Evolutionary conservation across 495 filamentous ascomycete genomes (phyloP), one percentile per base, ranked within the genome.

Genomic region (Neurospora pannonica): DNA sequence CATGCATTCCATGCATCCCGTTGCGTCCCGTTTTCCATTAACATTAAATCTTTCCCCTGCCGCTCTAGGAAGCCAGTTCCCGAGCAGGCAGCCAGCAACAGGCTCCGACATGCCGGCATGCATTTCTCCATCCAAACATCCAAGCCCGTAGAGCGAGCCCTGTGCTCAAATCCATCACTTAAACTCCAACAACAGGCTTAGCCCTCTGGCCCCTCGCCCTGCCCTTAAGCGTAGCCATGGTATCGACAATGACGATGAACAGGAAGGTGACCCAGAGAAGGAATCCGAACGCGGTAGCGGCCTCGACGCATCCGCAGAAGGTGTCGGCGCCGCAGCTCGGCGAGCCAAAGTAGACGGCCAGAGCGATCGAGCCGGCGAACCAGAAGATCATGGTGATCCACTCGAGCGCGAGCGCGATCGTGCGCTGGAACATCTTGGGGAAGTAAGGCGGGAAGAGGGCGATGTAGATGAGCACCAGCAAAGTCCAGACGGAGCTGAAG

Each of bases 371-470:
- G 36, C 93, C 93, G 0, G 90, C 90, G 79, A 97, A 94, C 94
- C 94, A 97, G 85, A 95, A 94, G 43, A 95, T 86, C 85, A 89
- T 90, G n/a, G 93, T 94, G 15, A 95, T 69, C 62, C 83, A 82
- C 75, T 95, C 92, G 38, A 92, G 83, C n/a, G 77, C 89, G 10
- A 92, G 85, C 5, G 94, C 87, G 43, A 82, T 87, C 37, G 88
- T 85, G n/a, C 84, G 87, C 82, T 92, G 89, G 73, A 87, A 86
- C 17, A 89, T 75, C 62, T 80, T 82, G 1, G 89, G 85, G 77
- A 89, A 85, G 79, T 88, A 89, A 37, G 86, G 81, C 1, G 92
- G 92, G 7, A 88, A 85, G 17, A 94, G 70, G 74, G 86, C 83
- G 72, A 96, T 86, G 82, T 93, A 94, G 39, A 85, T 81, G 28